Evolutionary conservation across 257 asterid species (phyloP), one percentile per base, ranked within the genome.

Genomic region (Solanum arcanum): DNA sequence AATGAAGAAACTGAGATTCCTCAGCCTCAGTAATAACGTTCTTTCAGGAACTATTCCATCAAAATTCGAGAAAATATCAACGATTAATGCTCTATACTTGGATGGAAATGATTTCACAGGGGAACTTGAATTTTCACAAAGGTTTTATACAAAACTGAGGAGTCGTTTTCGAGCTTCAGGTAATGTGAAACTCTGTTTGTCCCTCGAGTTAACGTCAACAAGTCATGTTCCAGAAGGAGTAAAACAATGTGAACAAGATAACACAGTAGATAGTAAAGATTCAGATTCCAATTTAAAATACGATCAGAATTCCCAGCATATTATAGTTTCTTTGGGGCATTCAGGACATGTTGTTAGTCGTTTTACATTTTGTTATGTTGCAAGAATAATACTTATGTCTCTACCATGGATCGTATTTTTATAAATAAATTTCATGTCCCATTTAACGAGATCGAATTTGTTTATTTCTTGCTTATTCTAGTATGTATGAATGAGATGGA

Each of bases 31-130:
- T 44, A 87, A 56, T 25, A 90, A 90, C 72, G 86, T 27, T 23
- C 87, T 90, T 86, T 56, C 86, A 6, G 92, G 91, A 37, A 42
- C 2, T 3, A 52, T 90, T 64, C 89, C 91, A n/a, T 62, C 23
- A 35, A 81, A 23, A 13, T 72, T 90, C 49, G 91, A 87, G 52
- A 90, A n/a, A 15, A 23, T 87, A 39, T 77, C 91, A 31, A 46
- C 70, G 69, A 83, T 90, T 46, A 72, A 84, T 74, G 83, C 90
- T 42, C 82, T 90, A 69, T 83, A 89, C 89, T 68, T 90, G 1
- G 73, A 87, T 87, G 88, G 89, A 75, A 89, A 90, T 73, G 87
- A 90, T 18, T 75, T 90, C 52, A 89, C 90, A 75, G 92, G 91
- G 87, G 60, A 88, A 16, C 90, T 90, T 35, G 90, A 84, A 37